Conservation (phyloP, 306 rosid species). For the Inga leiocalycina region DNA sequence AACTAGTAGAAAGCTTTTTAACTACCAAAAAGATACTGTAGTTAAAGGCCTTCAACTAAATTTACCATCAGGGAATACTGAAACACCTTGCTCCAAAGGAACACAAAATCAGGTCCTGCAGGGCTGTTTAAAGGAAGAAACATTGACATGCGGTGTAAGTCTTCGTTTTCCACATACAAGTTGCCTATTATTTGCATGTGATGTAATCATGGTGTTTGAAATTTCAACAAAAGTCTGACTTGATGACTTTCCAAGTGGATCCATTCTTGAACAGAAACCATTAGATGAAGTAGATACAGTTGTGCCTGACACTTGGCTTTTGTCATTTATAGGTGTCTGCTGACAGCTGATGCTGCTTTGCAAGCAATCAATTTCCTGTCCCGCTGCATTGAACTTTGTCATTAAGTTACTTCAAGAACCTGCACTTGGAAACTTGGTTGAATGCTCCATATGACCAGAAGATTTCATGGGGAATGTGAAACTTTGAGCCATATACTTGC, state of each 20-base stretch:
- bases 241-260: slow-evolving; percentile 38
- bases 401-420: slow-evolving; percentile 68
- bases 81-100: slow-evolving; percentile 47
- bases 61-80: slow-evolving; percentile 53
- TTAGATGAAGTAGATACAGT: slow-evolving; percentile 32
- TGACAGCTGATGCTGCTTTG: slow-evolving; percentile 41
- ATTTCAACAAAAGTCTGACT: slow-evolving; percentile 63
- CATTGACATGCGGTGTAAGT: slow-evolving; percentile 47
- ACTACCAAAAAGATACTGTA: slow-evolving; percentile 22
- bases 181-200: slow-evolving; percentile 37
- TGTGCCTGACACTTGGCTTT: slow-evolving; percentile 25
- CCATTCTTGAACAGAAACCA: slow-evolving; percentile 41
- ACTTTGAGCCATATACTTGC: slow-evolving; percentile 37
- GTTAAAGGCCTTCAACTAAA: slow-evolving; percentile 4
- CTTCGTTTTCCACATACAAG: slow-evolving; percentile 57
- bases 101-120: slow-evolving; percentile 58
- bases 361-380: slow-evolving; percentile 41
- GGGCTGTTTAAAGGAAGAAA: slow-evolving; percentile 86
- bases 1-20: slow-evolving; percentile 27
- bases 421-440: slow-evolving; percentile 44
- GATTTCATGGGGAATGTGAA: slow-evolving; percentile 54
- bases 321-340: slow-evolving; percentile 36
- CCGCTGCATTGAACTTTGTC: slow-evolving; percentile 65
- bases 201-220: slow-evolving; percentile 55
- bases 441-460: slow-evolving; percentile 38